These are phyloP conservation scores for Astrothelium subdiscretum DNA, from an alignment of 495 filamentous ascomycete species.

Conservation along the genomic window DNA sequence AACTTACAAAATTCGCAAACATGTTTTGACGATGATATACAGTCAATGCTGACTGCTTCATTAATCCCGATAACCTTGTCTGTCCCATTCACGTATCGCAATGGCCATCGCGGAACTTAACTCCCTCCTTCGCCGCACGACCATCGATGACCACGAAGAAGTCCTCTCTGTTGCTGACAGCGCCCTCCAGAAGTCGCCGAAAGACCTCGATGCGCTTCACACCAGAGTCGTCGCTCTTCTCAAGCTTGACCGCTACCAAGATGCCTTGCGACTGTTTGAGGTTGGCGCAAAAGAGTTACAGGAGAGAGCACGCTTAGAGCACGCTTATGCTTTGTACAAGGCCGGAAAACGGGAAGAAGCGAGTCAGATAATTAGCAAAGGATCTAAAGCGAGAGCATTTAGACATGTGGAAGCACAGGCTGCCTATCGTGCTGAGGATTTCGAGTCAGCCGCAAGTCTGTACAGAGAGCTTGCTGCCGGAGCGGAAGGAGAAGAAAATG, in stretches of 20 bases:
- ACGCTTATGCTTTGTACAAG: constrained; percentile 89
- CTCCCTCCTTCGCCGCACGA: constrained; percentile 42
- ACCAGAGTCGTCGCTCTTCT: constrained; percentile 75
- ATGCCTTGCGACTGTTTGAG: constrained; percentile 68
- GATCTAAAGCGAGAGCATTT: constrained; percentile 44
- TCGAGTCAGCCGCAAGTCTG: constrained; percentile 54
- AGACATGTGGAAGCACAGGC: constrained; percentile 84
- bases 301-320: constrained; percentile 58
- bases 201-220: constrained; percentile 56
- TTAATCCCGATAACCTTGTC: too few relatives aligned
- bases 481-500: constrained; percentile 61
- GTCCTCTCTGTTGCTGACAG: constrained; percentile 60
- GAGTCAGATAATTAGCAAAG: constrained; percentile 41
- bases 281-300: constrained; percentile 57
- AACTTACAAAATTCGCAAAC: too few relatives aligned
- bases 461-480: constrained; percentile 51
- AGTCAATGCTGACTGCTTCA: too few relatives aligned
- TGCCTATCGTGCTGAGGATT: constrained; percentile 74
- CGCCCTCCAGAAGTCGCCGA: constrained; percentile 49
- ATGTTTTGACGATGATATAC: too few relatives aligned
- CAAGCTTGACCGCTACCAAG: constrained; percentile 87
- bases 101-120: constrained; percentile 35
- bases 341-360: constrained; percentile 64
- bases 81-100: too few relatives aligned
- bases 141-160: constrained; percentile 66